Evolutionary conservation across 257 asterid species (phyloP).

Genomic region (Solanum tarijense): DNA sequence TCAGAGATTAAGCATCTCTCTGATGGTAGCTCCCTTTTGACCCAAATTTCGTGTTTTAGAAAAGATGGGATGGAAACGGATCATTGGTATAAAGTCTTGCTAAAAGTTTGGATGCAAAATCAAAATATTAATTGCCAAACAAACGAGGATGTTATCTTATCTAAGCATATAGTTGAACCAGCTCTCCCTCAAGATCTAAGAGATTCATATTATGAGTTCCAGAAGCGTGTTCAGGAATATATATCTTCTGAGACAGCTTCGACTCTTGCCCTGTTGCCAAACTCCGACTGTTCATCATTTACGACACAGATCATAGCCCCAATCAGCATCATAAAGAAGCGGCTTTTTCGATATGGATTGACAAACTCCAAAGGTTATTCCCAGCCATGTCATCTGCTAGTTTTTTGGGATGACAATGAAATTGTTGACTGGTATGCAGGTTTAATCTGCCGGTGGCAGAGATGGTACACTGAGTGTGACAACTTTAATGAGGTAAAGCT

Average conservation of each 20-base stretch:
- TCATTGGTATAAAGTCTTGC: constrained; percentile 73
- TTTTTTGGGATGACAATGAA: constrained; percentile 57
- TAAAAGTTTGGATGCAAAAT: constrained; percentile 76
- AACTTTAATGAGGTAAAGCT: constrained; percentile 59
- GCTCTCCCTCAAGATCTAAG: constrained; percentile 70
- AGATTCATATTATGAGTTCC: constrained; percentile 64
- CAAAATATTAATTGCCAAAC: constrained; percentile 26
- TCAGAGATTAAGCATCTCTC: constrained; percentile 76
- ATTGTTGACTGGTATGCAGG: constrained; percentile 85
- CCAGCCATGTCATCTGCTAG: constrained; percentile 45
- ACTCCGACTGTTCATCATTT: constrained; percentile 17
- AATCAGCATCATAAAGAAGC: constrained; percentile 36
- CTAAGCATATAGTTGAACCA: constrained; percentile 57
- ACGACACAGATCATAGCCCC: constrained; percentile 57
- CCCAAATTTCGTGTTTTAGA: constrained; percentile 47
- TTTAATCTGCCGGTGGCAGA: constrained; percentile 59
- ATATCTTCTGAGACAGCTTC: constrained; percentile 65
- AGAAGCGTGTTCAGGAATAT: constrained; percentile 50
- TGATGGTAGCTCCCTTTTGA: constrained; percentile 44
- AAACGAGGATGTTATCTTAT: constrained; percentile 43
- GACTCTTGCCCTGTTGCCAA: constrained; percentile 54
- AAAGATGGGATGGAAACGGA: constrained; percentile 89
- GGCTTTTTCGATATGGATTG: constrained; percentile 71
- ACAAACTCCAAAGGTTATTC: constrained; percentile 52
- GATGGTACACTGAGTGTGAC: constrained; percentile 62